A percentile compares a stretch with the other conserved stretches of the same genome.
Conservation (phyloP, 1,139 yeast species). For the Candida freyschussii region DNA sequence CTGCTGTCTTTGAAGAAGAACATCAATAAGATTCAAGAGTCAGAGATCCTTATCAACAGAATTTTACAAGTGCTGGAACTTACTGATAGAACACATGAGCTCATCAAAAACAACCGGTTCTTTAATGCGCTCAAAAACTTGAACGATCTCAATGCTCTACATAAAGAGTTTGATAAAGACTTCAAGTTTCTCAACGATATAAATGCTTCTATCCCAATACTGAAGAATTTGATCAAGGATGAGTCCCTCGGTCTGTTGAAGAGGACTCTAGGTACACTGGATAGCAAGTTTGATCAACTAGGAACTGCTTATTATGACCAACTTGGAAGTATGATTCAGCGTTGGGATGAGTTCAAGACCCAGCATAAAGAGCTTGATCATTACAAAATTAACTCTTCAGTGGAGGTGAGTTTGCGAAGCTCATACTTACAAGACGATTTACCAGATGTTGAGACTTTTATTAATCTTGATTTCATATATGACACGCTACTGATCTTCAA, state of each 20-base stretch:
- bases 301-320: slow-evolving; percentile 52
- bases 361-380: slow-evolving; percentile 43
- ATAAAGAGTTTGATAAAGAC: slow-evolving; percentile 60
- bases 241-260: slow-evolving; percentile 73
- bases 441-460: slow-evolving; percentile 27
- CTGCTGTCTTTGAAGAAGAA: slow-evolving; percentile 55
- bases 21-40: slow-evolving; percentile 56
- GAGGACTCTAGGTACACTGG: slow-evolving; percentile 64
- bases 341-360: slow-evolving; percentile 47
- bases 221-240: slow-evolving; percentile 69
- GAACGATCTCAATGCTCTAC: slow-evolving; percentile 67
- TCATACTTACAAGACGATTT: slow-evolving; percentile 31
- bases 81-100: slow-evolving; percentile 80
- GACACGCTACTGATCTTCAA: slow-evolving; percentile 82
- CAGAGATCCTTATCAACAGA: slow-evolving; percentile 54
- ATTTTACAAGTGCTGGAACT: slow-evolving; percentile 82
- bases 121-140: slow-evolving; percentile 83
- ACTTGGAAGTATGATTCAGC: slow-evolving; percentile 38
- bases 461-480: slow-evolving; percentile 62
- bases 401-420: slow-evolving; percentile 69
- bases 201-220: slow-evolving; percentile 70
- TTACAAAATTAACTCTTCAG: slow-evolving; percentile 79
- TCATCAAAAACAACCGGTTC: slow-evolving; percentile 69
- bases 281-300: slow-evolving; percentile 53
- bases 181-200: slow-evolving; percentile 74